Evolutionary conservation across 352 stramenopile genomes (phyloP), one percentile per base, ranked within the genome.

Genomic region (Phytophthora cryptogea): DNA sequence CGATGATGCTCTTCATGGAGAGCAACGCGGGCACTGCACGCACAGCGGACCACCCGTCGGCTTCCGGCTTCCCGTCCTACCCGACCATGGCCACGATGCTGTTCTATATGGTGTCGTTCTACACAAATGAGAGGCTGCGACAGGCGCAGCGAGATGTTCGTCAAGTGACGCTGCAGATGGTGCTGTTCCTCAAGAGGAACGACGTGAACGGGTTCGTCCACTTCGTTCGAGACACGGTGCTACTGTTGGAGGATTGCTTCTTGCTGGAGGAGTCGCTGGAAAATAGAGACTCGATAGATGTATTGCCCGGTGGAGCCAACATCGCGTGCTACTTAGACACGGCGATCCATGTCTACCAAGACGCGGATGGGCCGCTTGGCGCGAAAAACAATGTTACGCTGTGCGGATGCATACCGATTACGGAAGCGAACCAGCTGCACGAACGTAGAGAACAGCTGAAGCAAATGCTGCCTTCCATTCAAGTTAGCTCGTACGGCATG

Each of bases 31-130:
- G 28, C 5, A 27, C 54, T 33, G 17, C 39, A 0, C 37, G 14
- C 14, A 28, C 35, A 8, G 36, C 47, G 2, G 42, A 44, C 27
- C 54, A 57, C 20, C 36, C 42, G 28, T 31, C 46, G 28, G 33
- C 65, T 0, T 70, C 65, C 5, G 63, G 63, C 20, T 68, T 74
- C 16, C 63, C 71, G 14, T 78, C 73, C 13, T 86, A 80, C 44
- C 63, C 74, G 9, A 80, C 71, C 2, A 68, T 86, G 32, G 77
- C 69, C 16, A 89, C 71, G 6, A 88, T 91, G 70, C 58, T 89
- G 23, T 84, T 91, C 35, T 88, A 89, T 42, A 84, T 91, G 76
- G 48, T 91, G 7, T 83, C 76, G 10, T 91, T 91, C 37, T 89
- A 80, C 47, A 80, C 71, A 2, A 87, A 80, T 26, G 46, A 67